Evolutionary conservation across 495 filamentous ascomycete species (phyloP).

Genomic region (Mycothermus thermophilus): DNA sequence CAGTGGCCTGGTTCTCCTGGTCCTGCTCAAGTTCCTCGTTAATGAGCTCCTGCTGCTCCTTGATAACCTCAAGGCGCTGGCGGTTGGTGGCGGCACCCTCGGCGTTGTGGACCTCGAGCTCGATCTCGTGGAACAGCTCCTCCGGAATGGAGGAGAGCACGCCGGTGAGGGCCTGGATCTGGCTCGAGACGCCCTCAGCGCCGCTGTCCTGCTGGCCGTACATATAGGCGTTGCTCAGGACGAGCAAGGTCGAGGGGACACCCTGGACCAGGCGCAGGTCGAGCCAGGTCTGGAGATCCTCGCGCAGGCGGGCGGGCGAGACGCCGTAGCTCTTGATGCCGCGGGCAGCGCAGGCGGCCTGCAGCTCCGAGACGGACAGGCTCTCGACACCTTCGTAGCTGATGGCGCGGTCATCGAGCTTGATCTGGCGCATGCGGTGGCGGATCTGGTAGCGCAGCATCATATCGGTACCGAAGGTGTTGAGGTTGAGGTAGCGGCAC

Average conservation of each 20-base stretch:
- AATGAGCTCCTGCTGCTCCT: conserved; percentile 97
- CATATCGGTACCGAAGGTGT: conserved; percentile 88
- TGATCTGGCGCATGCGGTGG: conserved; percentile 97
- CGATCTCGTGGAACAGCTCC: conserved; percentile 98
- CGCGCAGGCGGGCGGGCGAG: conserved; percentile 70
- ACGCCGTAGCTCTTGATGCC: conserved; percentile 88
- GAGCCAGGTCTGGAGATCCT: conserved; percentile 89
- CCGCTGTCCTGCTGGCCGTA: conserved; percentile 69
- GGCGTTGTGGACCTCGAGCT: conserved; percentile 92
- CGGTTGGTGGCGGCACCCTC: conserved; percentile 98
- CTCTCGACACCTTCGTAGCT: conserved; percentile 87
- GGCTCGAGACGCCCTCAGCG: conserved; percentile 58
- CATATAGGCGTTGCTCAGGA: conserved; percentile 94
- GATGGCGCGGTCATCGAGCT: conserved; percentile 92
- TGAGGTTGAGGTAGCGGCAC: conserved; percentile 96
- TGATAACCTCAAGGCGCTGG: conserved; percentile 96
- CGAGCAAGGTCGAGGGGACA: conserved; percentile 85
- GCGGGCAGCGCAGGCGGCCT: conserved; percentile 77
- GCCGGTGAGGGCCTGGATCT: conserved; percentile 85
- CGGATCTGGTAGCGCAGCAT: conserved; percentile 97
- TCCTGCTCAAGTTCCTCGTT: conserved; percentile 92
- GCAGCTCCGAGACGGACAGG: conserved; percentile 83
- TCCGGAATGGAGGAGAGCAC: conserved; percentile 92
- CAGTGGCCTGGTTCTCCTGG: conserved; percentile 52
- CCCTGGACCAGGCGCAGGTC: conserved; percentile 86